Conservation (phyloP, 2,329 filamentous ascomycete genomes). For the Sporothrix euskadiensis region DNA sequence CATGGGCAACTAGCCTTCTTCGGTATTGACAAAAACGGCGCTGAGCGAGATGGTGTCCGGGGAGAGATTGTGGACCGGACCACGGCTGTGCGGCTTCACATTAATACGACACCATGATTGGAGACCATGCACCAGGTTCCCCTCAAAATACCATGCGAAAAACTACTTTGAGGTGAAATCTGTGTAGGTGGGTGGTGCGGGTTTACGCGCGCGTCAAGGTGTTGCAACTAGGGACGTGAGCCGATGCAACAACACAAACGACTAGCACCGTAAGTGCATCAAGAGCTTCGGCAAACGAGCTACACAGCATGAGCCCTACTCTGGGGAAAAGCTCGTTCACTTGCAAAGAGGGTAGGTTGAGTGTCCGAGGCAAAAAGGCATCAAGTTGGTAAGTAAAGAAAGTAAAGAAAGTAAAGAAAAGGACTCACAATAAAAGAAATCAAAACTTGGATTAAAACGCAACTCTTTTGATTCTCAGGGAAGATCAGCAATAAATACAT, state of each 20-base stretch:
- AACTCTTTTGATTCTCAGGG: no score
- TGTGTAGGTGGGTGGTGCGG: neutral
- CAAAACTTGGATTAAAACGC: neutral
- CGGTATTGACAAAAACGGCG: neutral
- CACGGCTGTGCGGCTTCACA: neutral
- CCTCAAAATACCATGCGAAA: neutral
- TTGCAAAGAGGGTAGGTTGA: neutral
- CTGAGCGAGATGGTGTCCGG: neutral
- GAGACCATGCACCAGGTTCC: no score
- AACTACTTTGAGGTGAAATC: neutral
- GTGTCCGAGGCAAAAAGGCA: neutral
- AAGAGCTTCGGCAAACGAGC: neutral
- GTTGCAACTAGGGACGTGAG: neutral
- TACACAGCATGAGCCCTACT: neutral
- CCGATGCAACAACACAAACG: neutral
- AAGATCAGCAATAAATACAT: neutral
- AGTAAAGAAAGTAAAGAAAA: neutral
- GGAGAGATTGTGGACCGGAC: neutral
- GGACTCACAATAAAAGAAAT: neutral
- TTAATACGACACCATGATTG: neutral
- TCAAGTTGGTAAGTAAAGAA: neutral
- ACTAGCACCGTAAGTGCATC: neutral
- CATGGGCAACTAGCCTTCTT: neutral
- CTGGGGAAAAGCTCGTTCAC: neutral
- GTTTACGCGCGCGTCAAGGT: neutral